Percentiles rank a stretch among this genome's conserved stretches.
Conservation (phyloP, 371 early-diverging fungal genomes). For the Mucor circinelloides region DNA sequence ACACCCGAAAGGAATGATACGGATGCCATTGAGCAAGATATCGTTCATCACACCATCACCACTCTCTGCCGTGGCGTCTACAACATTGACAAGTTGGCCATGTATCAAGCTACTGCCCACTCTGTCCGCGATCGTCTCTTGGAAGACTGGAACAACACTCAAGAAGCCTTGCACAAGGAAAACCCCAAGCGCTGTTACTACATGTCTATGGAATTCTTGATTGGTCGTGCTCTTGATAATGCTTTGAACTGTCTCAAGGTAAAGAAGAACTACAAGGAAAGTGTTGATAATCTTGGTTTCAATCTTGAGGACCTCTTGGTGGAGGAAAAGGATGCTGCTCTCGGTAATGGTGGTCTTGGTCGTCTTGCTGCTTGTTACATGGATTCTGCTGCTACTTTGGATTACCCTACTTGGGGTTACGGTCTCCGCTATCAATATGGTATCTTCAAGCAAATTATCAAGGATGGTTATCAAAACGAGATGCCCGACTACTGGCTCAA, state of each 20-base stretch:
- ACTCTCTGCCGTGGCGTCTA: conserved; percentile 80
- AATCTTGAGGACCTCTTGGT: conserved; percentile 83
- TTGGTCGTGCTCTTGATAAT: conserved; percentile 94
- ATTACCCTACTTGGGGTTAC: conserved; percentile 91
- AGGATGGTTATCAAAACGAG: conserved; percentile 89
- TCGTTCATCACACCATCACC: conserved; percentile 79
- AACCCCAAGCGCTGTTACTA: conserved; percentile 93
- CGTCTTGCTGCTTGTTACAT: conserved; percentile 91
- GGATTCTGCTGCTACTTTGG: conserved; percentile 86
- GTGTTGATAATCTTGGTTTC: conserved; percentile 78
- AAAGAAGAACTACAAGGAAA: conserved; percentile 68
- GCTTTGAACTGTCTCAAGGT: conserved; percentile 82
- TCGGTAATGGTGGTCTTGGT: conserved; percentile 94
- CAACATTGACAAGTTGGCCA: conserved; percentile 82
- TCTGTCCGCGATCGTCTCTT: conserved; percentile 87
- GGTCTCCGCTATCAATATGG: conserved; percentile 91
- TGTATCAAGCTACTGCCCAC: conserved; percentile 86
- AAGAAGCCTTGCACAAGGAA: conserved; percentile 54
- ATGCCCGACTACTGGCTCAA: conserved; percentile 90
- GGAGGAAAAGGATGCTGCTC: conserved; percentile 90
- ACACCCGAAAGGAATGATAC: conserved; percentile 40
- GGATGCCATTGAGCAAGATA: conserved; percentile 69
- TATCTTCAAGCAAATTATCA: conserved; percentile 89
- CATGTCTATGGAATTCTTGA: conserved; percentile 91
- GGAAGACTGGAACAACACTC: conserved; percentile 86